Base-by-base conservation (phyloP, 2,329 filamentous ascomycete species). In the Fusarium piperis region DNA sequence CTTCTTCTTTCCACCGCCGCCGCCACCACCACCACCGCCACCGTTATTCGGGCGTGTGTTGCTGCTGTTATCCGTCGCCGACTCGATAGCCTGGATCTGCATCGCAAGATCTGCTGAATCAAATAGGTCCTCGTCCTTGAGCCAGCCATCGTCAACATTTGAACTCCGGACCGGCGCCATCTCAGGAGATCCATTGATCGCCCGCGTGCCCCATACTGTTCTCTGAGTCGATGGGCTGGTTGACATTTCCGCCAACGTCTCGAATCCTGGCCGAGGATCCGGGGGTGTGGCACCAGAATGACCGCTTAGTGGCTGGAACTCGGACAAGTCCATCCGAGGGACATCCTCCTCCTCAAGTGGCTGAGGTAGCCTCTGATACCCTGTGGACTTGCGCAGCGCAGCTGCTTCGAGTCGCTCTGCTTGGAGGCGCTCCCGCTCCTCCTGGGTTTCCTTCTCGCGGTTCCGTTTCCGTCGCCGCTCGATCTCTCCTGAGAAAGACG, bases 121-220 rank as follows among this genome's bases (percentile, higher is more conserved):
- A 16, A 97, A 79, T 63, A 97, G 89, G 64, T 92, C 91, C 76
- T 97, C 93, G 2, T 91, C 94, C 74, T 93, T 91, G 16, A 95
- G 84, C 95, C 95, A 98, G 0, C 95, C 95, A 78, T 98, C 95
- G 68, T 94, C 90, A 11, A 59, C 63, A 59, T 67, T 65, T 79
- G 75, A 41, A 55, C 41, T 52, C 38, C 44, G 73, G 15, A 64
- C 71, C 36, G 85, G 79, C 30, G 81, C 81, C 30, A 90, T 76
- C 12, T 88, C 86, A 2, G 91, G 89, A 4, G 89, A 91, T 1
- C 83, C 83, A 0, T 90, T 84, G 3, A 97, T 83, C 0, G 88
- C 90, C 4, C 89, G 86, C 1, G 95, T 98, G n/a, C 95, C 95
- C 95, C 95, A 98, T 1, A 98, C 94, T 0, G 95, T 98, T 68